Evolutionary conservation across 768 basidiomycete species (phyloP), one percentile per base, ranked within the genome.

Genomic region (Filobasidium floriforme): DNA sequence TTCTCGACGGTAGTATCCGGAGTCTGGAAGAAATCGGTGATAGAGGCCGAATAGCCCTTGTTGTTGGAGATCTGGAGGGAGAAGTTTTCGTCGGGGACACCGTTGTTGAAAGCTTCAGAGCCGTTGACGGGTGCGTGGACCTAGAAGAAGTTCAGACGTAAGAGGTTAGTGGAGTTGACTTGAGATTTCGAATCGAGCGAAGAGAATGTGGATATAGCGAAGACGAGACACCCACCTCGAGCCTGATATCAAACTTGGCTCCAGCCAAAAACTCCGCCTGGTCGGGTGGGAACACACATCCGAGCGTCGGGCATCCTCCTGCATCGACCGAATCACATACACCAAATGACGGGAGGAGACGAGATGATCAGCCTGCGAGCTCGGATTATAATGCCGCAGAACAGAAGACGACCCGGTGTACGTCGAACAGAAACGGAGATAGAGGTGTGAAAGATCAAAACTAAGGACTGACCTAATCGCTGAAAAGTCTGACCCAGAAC

Each of bases 111-210:
- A 14, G 79, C 75, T 52, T 76, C 72, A 1, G 77, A 70, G 15
- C 80, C 80, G 70, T 81, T 81, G 7, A 75, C 68, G 22, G 80
- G 80, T 1, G 80, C 80, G 46, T 81, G 80, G 10, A 79, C 72
- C 66, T 76, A n/a, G 69, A 29, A 71, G 61, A 11, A 69, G 61
- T 52, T 72, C 65, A 51, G 22, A 63, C 15, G 32, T 0, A n/a
- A 32, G 29, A 18, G 6, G 2, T 15, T n/a, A n/a, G n/a, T n/a
- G n/a, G n/a, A 26, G 55, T 3, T 37, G 32, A 37, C 4, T 37
- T 37, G 32, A 37, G 32, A 37, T 37, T 9, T 37, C 3, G 32
- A n/a, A 37, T 37, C 4, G 32, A 9, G 9, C 32, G 32, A 26
- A 22, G 18, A 29, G 19, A 51, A 32, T 18, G 15, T 29, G 57